Conservation (phyloP, 1,139 yeast genomes). For the Diutina pseudorugosa region DNA sequence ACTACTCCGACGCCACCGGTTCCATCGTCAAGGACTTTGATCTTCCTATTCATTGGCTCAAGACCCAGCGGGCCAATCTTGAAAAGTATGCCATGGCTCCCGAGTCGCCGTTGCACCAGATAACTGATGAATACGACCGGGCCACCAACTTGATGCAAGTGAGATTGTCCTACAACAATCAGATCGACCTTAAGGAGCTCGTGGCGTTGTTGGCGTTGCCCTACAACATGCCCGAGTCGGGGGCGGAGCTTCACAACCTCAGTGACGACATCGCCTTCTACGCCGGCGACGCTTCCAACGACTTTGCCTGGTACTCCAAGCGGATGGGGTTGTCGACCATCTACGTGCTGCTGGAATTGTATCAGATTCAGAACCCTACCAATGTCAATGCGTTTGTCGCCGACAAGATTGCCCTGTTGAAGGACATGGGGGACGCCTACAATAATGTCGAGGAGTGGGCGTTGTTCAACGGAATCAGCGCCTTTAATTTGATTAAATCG, state of each 20-base stretch:
- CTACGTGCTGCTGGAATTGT: constrained; percentile 64
- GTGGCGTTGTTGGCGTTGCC: constrained; percentile 46
- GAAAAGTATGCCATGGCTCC: constrained; percentile 19
- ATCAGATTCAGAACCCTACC: constrained; percentile 61
- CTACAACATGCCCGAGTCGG: constrained; percentile 32
- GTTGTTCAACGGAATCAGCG: constrained; percentile 54
- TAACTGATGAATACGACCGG: constrained; percentile 43
- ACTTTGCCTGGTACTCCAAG: constrained; percentile 89
- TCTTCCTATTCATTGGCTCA: constrained; percentile 31
- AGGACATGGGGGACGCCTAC: constrained; percentile 45
- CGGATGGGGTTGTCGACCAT: constrained; percentile 58
- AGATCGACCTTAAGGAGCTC: constrained; percentile 38
- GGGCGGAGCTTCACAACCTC: constrained; percentile 60
- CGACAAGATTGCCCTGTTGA: constrained; percentile 43
- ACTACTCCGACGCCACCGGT: constrained; percentile 55
- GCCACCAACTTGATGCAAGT: constrained; percentile 41
- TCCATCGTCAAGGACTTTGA: constrained; percentile 23
- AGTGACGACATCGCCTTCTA: constrained; percentile 76
- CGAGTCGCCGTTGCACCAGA: constrained; percentile 14
- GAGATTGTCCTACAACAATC: constrained; percentile 53
- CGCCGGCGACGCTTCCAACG: constrained; percentile 75
- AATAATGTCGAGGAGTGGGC: constrained; percentile 64
- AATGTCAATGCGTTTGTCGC: constrained; percentile 58
- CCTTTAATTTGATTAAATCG: constrained; percentile 57
- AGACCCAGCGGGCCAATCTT: constrained; percentile 22